phyloP scores from a whole-genome alignment of 2,329 filamentous ascomycete genomes.

The Botryosphaeria agaves region DNA sequence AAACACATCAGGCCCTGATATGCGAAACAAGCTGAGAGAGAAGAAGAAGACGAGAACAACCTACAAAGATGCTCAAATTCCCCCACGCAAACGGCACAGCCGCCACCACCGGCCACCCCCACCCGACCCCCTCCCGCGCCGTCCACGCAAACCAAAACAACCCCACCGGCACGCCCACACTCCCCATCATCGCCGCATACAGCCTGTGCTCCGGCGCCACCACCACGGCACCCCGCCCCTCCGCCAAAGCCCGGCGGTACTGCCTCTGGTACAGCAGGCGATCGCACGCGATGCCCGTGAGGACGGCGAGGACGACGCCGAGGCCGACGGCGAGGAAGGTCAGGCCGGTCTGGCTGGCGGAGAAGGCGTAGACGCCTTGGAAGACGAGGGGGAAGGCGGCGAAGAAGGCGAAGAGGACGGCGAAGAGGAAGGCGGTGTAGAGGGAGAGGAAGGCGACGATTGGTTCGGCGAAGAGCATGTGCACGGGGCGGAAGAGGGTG shows the following conservation, averaged over 20 bases:
- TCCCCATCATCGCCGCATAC: slow-evolving; percentile 10
- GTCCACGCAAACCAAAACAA: slow-evolving; percentile 18
- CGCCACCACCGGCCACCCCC: slow-evolving; percentile 19
- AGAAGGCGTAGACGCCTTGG: slow-evolving; percentile 21
- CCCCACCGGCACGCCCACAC: slow-evolving; percentile 11
- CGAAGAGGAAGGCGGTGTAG: slow-evolving; percentile 17
- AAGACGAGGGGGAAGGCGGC: slow-evolving; percentile 23
- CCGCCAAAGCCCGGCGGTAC: slow-evolving; percentile 11
- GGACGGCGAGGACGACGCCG: slow-evolving; percentile 11
- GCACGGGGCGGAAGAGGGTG: slow-evolving; percentile 9
- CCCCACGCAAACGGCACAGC: slow-evolving; percentile 12
- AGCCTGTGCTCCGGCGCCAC: slow-evolving; percentile 11
- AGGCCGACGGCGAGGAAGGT: slow-evolving; percentile 12
- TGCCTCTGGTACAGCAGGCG: slow-evolving; percentile 11
- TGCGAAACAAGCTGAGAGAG: no score
- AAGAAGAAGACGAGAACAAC: not conserved
- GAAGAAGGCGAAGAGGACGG: slow-evolving; percentile 17
- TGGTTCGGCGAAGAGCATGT: slow-evolving; percentile 15
- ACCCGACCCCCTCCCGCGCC: slow-evolving; percentile 16
- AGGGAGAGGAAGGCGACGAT: slow-evolving; percentile 14
- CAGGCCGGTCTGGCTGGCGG: slow-evolving; percentile 15
- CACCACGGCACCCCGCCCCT: slow-evolving; percentile 7
- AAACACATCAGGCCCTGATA: not conserved
- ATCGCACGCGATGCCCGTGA: slow-evolving; percentile 11
- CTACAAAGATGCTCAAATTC: slow-evolving; percentile 16